These are phyloP conservation scores for Hydnomerulius pinastri DNA, from an alignment of 768 basidiomycete genomes.

Conservation along the genomic window DNA sequence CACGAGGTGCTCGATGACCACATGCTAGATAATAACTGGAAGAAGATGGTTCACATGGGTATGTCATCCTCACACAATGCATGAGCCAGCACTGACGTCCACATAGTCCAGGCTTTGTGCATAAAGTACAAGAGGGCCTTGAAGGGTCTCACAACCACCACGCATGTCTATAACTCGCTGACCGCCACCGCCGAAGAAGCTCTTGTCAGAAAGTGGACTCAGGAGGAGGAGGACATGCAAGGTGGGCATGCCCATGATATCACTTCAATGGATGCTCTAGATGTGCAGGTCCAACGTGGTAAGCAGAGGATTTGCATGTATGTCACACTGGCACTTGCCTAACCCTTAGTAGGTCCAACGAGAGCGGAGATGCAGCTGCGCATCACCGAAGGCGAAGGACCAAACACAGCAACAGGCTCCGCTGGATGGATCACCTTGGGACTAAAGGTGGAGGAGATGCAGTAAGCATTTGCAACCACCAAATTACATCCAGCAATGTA, in stretches of 20 bases:
- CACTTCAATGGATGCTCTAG: background rate
- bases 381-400: background rate
- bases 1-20: conserved; percentile 27
- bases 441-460: background rate
- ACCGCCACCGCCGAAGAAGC: background rate
- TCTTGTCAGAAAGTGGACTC: background rate
- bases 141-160: background rate
- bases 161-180: background rate
- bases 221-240: background rate
- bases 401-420: too few species aligned
- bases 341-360: background rate
- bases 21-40: conserved; percentile 36
- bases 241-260: background rate
- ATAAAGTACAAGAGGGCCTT: background rate
- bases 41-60: conserved; percentile 30
- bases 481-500: too few species aligned
- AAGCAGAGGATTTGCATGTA: too few species aligned
- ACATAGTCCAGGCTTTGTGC: background rate
- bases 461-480: background rate
- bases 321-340: background rate
- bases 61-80: background rate
- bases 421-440: background rate
- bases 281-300: background rate
- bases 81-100: too few species aligned
- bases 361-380: background rate